phyloP scores from a whole-genome alignment of 1,284 basidiomycete genomes.

The Apiotrichum laibachii region DNA sequence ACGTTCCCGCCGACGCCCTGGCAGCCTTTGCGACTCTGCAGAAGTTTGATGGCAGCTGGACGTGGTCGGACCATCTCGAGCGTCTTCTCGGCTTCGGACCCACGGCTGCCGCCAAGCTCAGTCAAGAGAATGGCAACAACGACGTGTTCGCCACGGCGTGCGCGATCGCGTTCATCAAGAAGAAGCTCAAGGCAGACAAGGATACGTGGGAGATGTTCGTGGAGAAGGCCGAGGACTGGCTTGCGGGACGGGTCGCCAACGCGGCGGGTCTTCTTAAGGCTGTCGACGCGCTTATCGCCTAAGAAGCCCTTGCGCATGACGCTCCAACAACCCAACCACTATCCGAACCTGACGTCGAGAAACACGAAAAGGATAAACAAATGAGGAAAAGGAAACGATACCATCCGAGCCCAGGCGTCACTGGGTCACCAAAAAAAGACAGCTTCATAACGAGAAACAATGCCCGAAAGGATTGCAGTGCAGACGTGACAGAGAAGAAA shows the following conservation, averaged over 20 bases:
- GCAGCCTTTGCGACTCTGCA: slow-evolving; percentile 9
- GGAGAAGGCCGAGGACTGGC: slow-evolving; percentile 21
- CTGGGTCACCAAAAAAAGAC: too few relatives aligned
- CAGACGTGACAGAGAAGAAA: too few relatives aligned
- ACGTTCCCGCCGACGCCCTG: slow-evolving; percentile 1
- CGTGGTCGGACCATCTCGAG: slow-evolving; percentile 10
- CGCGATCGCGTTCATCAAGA: slow-evolving; percentile 14
- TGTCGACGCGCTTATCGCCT: background rate
- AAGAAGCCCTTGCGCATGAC: background rate
- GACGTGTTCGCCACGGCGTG: slow-evolving; percentile 13
- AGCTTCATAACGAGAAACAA: too few relatives aligned
- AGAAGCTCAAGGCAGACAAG: slow-evolving; percentile 7
- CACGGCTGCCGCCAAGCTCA: background rate
- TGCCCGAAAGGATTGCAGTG: too few relatives aligned
- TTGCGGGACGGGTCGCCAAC: background rate
- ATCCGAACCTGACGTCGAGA: too few relatives aligned
- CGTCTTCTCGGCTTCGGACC: background rate
- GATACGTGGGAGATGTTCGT: slow-evolving; percentile 23
- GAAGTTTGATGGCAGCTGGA: slow-evolving; percentile 18
- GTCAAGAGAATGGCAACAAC: background rate
- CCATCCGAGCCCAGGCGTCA: too few relatives aligned
- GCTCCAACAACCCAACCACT: too few relatives aligned
- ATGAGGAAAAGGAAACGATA: too few relatives aligned
- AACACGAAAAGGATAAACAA: too few relatives aligned
- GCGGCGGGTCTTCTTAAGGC: background rate